A percentile compares a stretch with the other conserved stretches of the same genome.
phyloP scores from a whole-genome alignment of 2,329 filamentous ascomycete genomes.

The Cyphellophora europaea region DNA sequence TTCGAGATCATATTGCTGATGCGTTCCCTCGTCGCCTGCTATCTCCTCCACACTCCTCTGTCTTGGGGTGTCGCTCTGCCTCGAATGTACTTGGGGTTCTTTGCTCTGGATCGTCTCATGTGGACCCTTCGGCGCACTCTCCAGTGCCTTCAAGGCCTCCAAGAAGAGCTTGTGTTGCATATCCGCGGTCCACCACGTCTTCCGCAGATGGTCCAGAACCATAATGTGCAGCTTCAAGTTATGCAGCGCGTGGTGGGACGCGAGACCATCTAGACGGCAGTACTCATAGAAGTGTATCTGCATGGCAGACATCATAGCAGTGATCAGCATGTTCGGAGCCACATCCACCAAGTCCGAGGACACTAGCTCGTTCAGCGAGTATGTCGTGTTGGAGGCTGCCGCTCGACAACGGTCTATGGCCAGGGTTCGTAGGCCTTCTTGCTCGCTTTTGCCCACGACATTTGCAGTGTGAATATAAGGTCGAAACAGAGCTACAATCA shows the following conservation, averaged over 20 bases:
- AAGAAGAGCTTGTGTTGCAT: constrained; percentile 11
- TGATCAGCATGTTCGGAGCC: constrained; percentile 6
- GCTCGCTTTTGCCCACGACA: constrained; percentile 9
- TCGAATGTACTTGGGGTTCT: neutral
- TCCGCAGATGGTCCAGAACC: constrained; percentile 8
- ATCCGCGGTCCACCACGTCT: constrained; percentile 13
- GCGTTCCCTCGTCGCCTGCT: neutral
- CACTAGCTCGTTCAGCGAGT: constrained; percentile 20
- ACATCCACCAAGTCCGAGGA: constrained; percentile 7
- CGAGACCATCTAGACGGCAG: constrained; percentile 4
- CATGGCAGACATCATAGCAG: constrained; percentile 8
- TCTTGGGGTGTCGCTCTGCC: neutral
- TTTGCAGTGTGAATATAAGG: constrained; percentile 18
- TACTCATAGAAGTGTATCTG: constrained; percentile 11
- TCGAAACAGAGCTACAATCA: constrained; percentile 23
- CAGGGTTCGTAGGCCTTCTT: constrained; percentile 16
- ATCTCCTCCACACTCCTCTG: neutral
- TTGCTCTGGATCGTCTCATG: neutral
- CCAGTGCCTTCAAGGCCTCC: constrained; percentile 9
- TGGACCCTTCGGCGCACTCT: neutral
- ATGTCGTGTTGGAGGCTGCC: constrained; percentile 21
- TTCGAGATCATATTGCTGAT: constrained; percentile 1
- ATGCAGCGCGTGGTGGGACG: constrained; percentile 9
- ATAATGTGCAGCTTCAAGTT: constrained; percentile 12
- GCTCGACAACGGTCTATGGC: constrained; percentile 18